These are phyloP conservation scores for Dipteronia dyeriana DNA, from an alignment of 345 rosid species.

Conservation along the genomic window DNA sequence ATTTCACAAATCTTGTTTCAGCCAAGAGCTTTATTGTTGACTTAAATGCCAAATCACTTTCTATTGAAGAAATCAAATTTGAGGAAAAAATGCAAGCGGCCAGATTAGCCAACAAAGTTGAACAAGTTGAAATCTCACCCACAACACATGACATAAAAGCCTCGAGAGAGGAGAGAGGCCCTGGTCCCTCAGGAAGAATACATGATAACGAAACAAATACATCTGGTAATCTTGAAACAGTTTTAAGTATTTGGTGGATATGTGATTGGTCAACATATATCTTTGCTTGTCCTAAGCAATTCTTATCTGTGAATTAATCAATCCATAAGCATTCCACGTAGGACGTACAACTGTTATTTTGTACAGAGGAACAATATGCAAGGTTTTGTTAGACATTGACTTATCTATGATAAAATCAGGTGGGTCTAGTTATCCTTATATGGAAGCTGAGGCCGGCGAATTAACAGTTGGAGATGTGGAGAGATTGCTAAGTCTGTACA, in stretches of 20 bases:
- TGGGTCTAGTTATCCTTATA: slow-evolving; percentile 42
- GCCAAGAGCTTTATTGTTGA: slow-evolving; percentile 54
- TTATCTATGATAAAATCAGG: slow-evolving; percentile 23
- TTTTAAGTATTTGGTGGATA: neutral
- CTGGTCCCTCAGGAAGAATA: slow-evolving; percentile 26
- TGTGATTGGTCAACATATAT: neutral
- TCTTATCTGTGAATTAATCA: neutral
- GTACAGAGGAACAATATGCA: neutral
- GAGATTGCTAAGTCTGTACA: slow-evolving; percentile 50
- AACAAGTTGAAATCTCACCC: slow-evolving; percentile 22
- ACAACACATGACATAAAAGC: slow-evolving; percentile 23
- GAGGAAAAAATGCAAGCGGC: slow-evolving; percentile 63
- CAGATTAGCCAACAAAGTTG: slow-evolving; percentile 32
- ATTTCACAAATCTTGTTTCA: slow-evolving; percentile 53
- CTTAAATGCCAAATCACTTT: slow-evolving; percentile 56
- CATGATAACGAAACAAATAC: slow-evolving; percentile 18
- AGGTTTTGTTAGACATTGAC: neutral
- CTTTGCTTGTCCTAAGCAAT: too few species aligned
- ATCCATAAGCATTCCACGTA: neutral
- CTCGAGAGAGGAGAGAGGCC: slow-evolving; percentile 16
- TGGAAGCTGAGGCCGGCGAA: slow-evolving; percentile 53
- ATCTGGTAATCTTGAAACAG: slow-evolving; percentile 4
- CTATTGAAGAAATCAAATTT: slow-evolving; percentile 55
- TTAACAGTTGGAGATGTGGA: slow-evolving; percentile 51
- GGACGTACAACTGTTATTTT: neutral